Base-by-base conservation (phyloP, 257 asterid species). In the Cruciata laevipes region DNA sequence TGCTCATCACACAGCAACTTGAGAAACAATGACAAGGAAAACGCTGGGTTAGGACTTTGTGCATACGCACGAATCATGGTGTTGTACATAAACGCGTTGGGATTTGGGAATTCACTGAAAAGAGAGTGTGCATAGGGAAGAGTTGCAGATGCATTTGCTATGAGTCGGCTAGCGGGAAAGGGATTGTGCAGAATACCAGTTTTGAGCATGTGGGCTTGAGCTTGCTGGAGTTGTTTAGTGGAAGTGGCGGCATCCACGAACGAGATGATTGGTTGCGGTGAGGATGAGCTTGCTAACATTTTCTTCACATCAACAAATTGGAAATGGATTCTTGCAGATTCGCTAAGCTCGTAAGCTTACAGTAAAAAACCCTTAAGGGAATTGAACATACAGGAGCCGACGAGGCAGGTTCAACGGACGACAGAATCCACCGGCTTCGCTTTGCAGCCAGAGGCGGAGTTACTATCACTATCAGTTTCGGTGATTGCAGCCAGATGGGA, bases 171-270 rank as follows among this genome's bases (percentile, higher is more conserved):
- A 33, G 71, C 69, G 35, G 78, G 37, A 55, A 59, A 75, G 47
- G 80, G 67, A 10, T 75, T 49, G 12, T 66, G 75, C 13, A 78
- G 75, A 51, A 72, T 49, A 58, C 78, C 78, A 7, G 83, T 69
- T 81, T 81, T 81, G 60, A 81, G 78, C 76, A 75, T 63, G 42
- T 72, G 60, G 63, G 80, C 80, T 20, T 81, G 85, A 51, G 75
- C 76, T 64, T 79, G 83, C 6, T 67, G 75, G 74, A 79, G 75
- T 68, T 76, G 70, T 11, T 77, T 61, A 3, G 72, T 66, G 66
- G 78, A 72, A 53, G 53, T 65, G 51, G 77, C 80, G 60, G 14
- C 69, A 3, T 79, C 83, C 65, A 55, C 40, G 62, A 79, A 75
- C 32, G 80, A 72, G 58, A 75, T 66, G 44, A 75, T 75, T 31